A percentile compares a stretch with the other conserved stretches of the same genome.
These are phyloP conservation scores for Apiospora sp. DNA, from an alignment of 2,329 filamentous ascomycete species.

Conservation along the genomic window DNA sequence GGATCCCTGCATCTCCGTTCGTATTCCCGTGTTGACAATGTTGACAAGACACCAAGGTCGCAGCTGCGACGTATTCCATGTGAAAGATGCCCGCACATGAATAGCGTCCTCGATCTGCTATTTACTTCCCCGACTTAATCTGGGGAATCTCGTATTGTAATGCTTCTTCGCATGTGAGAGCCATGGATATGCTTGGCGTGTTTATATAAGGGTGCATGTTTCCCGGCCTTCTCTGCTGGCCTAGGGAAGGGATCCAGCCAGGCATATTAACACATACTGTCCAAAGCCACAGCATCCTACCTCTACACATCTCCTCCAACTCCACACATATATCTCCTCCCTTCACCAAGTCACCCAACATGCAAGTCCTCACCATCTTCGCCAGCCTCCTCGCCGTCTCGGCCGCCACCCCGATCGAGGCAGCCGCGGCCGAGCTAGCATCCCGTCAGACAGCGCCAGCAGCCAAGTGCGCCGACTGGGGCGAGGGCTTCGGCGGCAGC, in stretches of 20 bases:
- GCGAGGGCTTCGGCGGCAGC: neutral
- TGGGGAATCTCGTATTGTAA: neutral
- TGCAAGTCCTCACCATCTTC: neutral
- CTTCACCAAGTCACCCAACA: neutral
- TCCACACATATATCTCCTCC: neutral
- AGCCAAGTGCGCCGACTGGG: conserved; percentile 12
- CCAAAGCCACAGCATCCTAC: neutral
- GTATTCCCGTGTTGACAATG: neutral
- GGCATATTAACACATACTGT: neutral
- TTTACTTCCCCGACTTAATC: neutral
- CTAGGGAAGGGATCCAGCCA: neutral
- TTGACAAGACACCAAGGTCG: neutral
- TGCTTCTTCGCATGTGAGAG: neutral
- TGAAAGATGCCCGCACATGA: neutral
- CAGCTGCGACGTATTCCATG: neutral
- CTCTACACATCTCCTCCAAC: neutral
- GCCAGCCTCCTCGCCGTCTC: neutral
- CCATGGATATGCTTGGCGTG: neutral
- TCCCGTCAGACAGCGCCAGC: neutral
- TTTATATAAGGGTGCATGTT: neutral
- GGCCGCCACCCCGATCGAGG: neutral
- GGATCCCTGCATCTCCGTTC: neutral
- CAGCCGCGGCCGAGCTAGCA: neutral
- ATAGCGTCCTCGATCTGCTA: neutral
- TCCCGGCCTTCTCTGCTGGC: neutral